A percentile compares a stretch with the other conserved stretches of the same genome.
Conservation (phyloP, 2,329 filamentous ascomycete genomes). For the Ustulina deusta region DNA sequence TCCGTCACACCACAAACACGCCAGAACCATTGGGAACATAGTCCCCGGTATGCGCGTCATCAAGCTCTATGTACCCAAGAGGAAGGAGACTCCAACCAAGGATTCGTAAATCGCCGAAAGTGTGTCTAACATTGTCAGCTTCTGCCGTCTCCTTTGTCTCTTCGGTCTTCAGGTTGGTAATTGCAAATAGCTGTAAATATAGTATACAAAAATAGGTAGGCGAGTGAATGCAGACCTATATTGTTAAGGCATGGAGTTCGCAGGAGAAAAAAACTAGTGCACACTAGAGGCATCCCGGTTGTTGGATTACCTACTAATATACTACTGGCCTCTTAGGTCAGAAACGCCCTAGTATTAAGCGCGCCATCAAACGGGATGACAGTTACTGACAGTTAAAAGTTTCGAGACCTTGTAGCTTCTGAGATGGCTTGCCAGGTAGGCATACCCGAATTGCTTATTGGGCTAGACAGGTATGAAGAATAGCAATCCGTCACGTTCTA, state of each 20-base stretch:
- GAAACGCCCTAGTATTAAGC: constrained; percentile 7
- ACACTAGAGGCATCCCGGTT: neutral
- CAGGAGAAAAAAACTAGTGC: neutral
- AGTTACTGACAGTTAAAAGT: constrained; percentile 6
- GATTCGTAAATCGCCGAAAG: neutral
- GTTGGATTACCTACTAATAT: constrained; percentile 2
- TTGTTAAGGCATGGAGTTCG: neutral
- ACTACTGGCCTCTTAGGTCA: constrained; percentile 6
- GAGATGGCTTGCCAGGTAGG: constrained; percentile 22
- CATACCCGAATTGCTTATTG: constrained; percentile 21
- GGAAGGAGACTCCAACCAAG: constrained; percentile 11
- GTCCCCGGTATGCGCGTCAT: neutral
- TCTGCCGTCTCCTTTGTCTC: neutral
- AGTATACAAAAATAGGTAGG: neutral
- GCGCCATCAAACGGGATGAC: constrained; percentile 5
- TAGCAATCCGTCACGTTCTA: neutral
- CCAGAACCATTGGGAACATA: neutral
- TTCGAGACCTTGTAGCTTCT: constrained; percentile 1
- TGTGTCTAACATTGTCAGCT: neutral
- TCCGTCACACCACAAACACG: constrained; percentile 16
- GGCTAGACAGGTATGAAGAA: neutral
- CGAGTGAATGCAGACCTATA: neutral
- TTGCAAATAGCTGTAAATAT: neutral
- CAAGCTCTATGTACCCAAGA: constrained; percentile 8
- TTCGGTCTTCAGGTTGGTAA: neutral